These are phyloP conservation scores for Magnusiomyces ingens DNA, from an alignment of 1,139 yeast genomes.

Conservation along the genomic window DNA sequence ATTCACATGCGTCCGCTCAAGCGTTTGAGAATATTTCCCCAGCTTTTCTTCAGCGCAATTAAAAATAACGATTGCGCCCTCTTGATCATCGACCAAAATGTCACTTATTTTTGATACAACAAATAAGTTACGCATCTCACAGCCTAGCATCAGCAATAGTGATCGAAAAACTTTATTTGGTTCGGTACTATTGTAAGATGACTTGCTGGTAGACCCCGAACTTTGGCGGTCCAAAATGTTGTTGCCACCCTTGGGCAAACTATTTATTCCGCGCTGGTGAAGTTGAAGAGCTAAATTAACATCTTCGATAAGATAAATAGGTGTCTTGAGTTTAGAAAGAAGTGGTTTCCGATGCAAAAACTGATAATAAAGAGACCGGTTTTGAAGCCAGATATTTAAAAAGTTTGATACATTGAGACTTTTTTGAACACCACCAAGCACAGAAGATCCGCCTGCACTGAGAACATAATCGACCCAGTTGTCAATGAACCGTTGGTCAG, in stretches of 20 bases:
- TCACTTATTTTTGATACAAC: conserved; percentile 7
- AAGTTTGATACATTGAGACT: conserved; percentile 23
- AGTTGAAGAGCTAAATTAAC: not conserved
- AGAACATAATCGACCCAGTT: conserved; percentile 53
- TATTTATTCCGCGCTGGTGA: conserved; percentile 8
- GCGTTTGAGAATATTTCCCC: not conserved
- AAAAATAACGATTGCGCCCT: conserved; percentile 5
- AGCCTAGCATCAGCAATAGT: conserved; percentile 1
- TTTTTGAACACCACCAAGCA: conserved; percentile 25
- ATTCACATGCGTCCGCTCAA: conserved; percentile 7
- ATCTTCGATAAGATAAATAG: conserved; percentile 22
- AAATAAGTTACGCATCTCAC: not conserved
- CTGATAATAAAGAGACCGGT: conserved; percentile 23
- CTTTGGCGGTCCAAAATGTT: not conserved
- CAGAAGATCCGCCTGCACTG: conserved; percentile 61
- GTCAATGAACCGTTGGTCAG: conserved; percentile 25
- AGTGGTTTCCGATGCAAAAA: conserved; percentile 21
- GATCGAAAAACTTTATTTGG: not conserved
- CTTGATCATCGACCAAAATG: conserved; percentile 5
- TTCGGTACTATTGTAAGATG: not conserved
- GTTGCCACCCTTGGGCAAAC: conserved; percentile 1
- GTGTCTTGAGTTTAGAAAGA: conserved; percentile 18
- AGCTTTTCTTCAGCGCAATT: conserved; percentile 10
- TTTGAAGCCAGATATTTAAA: conserved; percentile 20
- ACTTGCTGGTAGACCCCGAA: not conserved